Base-by-base conservation (phyloP, 768 basidiomycete genomes). In the Collybiopsis confluens region DNA sequence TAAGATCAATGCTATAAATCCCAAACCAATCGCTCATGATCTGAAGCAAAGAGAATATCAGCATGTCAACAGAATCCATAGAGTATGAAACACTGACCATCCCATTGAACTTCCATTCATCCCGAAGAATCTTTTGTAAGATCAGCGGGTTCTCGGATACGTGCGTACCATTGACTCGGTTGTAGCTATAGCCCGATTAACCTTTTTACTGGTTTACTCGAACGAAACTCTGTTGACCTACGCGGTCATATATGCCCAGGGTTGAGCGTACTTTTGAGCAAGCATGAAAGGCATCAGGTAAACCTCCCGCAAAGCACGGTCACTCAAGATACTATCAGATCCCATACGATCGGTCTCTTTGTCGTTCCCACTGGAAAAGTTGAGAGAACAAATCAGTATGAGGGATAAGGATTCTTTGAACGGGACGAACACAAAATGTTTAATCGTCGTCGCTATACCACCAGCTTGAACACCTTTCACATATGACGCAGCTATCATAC, bases 21-120 rank as follows among this genome's bases (percentile, higher is more conserved):
- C 90, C 90, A 54, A 86, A 87, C 85, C 90, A 93, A 64, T 92
- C 90, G 55, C 86, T 88, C 88, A 92, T 91, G 54, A 88, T 72
- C 70, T 79, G 54, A 24, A 20, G 42, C n/a, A 36, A 62, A 30
- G 10, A 33, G 26, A 20, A 21, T 7, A 21, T 4, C 13, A n/a
- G 4, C 38, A 23, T 26, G 35, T 23, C 5, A 10, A 37, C 26
- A 33, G 21, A 8, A 18, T 30, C 8, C n/a, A n/a, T n/a, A n/a
- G n/a, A n/a, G n/a, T n/a, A n/a, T n/a, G n/a, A n/a, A n/a, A n/a
- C n/a, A 52, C 40, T 36, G 63, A 68, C 50, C 54, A 54, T 54
- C 21, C 54, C 54, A 7, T 46, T 20, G 35, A 54, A 54, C 16
- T 44, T 44, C 54, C 54, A 54, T 42, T 54, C 54, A 18, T 44